Conservation (phyloP, 306 rosid genomes). For the Trifolium fragiferum region DNA sequence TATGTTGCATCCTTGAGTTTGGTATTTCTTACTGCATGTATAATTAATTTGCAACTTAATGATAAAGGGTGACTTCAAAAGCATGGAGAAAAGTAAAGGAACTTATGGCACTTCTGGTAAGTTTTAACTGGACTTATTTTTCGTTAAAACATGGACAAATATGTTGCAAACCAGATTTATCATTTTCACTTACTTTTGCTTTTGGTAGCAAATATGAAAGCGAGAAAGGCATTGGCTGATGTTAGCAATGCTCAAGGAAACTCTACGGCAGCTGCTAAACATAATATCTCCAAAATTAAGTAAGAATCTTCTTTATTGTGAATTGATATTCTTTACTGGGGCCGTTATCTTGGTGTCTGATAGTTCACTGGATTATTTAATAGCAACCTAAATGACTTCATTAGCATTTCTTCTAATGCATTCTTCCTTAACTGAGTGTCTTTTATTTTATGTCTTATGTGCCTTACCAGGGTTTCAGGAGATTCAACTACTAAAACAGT, state of each 20-base stretch:
- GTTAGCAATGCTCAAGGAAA: conserved; percentile 66
- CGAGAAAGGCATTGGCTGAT: conserved; percentile 78
- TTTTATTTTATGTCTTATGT: conserved; percentile 30
- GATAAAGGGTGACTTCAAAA: conserved; percentile 55
- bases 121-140: conserved; percentile 35
- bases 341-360: conserved; percentile 10
- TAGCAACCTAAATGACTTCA: too few relatives aligned
- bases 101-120: conserved; percentile 56
- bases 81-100: conserved; percentile 54
- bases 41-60: conserved; percentile 39
- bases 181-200: not conserved
- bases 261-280: conserved; percentile 46
- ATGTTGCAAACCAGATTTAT: conserved; percentile 14
- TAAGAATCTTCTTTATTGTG: conserved; percentile 43
- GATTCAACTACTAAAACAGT: conserved; percentile 51
- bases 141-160: not conserved
- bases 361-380: not conserved
- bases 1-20: conserved; percentile 23
- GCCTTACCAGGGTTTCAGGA: conserved; percentile 54
- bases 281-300: conserved; percentile 58
- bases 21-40: conserved; percentile 4
- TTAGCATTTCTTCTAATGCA: conserved; percentile 15
- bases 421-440: conserved; percentile 20
- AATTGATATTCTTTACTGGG: not conserved
- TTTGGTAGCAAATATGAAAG: conserved; percentile 51